Base-by-base conservation (phyloP, 257 asterid species). In the Lithospermum erythrorhizon region DNA sequence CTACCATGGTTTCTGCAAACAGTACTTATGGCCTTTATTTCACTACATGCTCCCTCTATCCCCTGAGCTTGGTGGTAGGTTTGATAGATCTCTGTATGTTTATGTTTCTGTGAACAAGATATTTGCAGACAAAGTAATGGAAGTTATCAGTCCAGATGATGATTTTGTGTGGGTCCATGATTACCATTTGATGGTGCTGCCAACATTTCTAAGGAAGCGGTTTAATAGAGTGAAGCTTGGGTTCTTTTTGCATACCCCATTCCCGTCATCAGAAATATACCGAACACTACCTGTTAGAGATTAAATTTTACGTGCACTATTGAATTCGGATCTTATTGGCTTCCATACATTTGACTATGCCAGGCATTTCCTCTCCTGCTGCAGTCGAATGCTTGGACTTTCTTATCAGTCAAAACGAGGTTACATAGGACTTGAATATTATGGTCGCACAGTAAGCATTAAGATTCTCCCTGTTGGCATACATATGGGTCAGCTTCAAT, bases 31-130 rank as follows among this genome's bases (percentile, higher is more conserved):
- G 96, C 95, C 96, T 72, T 66, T 88, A 66, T 88, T 88, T 76
- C 96, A 88, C 70, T 88, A 88, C 69, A 88, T 88, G 96, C 96
- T 88, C 49, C 96, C 96, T 53, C 73, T 88, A 20, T 88, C 96
- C 13, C 96, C 95, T 0, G 95, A 88, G 65, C 96, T 85, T 35
- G 95, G 95, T 57, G 96, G 96, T 48, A 75, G 96, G 72, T 88
- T 88, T 41, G 96, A 88, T 62, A 93, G 96, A 3, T 64, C 80
- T 19, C 62, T 83, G 19, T 87, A 85, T 75, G 96, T 95, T 62
- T 87, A 87, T 57, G 86, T 87, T 27, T 87, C 96, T 0, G 96
- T 85, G 15, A 87, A 85, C 82, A 87, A 85, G 66, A 87, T 87
- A 61, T 87, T 87, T 23, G 96, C 96, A 0, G 96, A 87, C 68